Conservation (phyloP, 2,329 filamentous ascomycete genomes). For the Trichoderma oligosporum region DNA sequence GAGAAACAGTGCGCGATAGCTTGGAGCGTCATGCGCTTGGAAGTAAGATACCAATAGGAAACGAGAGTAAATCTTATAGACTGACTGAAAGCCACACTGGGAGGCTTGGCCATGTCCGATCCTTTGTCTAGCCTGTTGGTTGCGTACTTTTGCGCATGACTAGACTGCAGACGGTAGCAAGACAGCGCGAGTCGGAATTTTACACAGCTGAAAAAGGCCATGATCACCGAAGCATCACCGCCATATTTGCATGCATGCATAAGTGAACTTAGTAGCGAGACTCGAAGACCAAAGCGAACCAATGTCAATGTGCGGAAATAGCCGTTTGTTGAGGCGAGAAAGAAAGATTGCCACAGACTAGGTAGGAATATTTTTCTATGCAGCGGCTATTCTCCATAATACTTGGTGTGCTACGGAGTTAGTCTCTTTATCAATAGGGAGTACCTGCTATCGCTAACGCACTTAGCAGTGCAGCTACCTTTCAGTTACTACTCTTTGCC, state of each 20-base stretch:
- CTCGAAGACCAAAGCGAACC: not conserved
- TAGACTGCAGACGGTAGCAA: conserved; percentile 2
- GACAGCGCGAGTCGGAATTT: not conserved
- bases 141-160: not conserved
- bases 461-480: not conserved
- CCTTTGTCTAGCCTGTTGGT: conserved; percentile 8
- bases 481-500: not conserved
- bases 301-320: not conserved
- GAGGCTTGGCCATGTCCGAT: not conserved
- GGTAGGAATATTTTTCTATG: not conserved
- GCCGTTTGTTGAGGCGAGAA: conserved; percentile 1
- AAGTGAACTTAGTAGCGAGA: not conserved
- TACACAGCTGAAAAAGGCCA: not conserved
- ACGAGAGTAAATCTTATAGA: not conserved
- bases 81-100: not conserved
- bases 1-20: not conserved
- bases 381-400: not conserved
- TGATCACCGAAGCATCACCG: not conserved
- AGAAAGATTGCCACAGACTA: not conserved
- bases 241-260: not conserved
- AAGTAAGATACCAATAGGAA: not conserved
- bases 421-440: not conserved
- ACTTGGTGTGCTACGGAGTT: not conserved
- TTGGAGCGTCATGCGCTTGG: not conserved
- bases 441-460: not conserved